Conservation (phyloP, 768 basidiomycete species). For the Hortiboletus campestris region DNA sequence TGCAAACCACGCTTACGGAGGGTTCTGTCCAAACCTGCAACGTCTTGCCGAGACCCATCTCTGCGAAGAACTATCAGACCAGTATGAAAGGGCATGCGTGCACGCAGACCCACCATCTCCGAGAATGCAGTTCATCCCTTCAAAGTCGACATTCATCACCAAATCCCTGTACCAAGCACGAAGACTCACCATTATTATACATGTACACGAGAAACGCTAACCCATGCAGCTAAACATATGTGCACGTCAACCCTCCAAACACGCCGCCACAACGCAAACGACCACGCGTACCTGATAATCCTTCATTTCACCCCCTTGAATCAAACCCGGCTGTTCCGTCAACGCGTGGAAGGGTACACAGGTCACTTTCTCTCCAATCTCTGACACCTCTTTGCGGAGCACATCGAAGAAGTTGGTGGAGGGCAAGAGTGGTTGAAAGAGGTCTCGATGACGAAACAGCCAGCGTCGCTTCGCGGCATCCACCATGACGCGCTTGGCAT, state of each 20-base stretch:
- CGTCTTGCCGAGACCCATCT: conserved; percentile 66
- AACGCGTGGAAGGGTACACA: conserved; percentile 40
- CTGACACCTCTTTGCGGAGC: conserved; percentile 32
- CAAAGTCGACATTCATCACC: not conserved
- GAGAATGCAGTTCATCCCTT: conserved; percentile 68
- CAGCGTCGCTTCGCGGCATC: conserved; percentile 46
- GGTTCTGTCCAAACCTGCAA: conserved; percentile 42
- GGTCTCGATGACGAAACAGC: conserved; percentile 41
- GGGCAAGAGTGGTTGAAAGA: conserved; percentile 50
- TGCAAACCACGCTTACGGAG: not conserved
- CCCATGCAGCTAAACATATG: conserved; percentile 46
- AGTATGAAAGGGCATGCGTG: too few species aligned
- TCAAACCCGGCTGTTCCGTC: conserved; percentile 47
- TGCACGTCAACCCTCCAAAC: not conserved
- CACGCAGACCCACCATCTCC: conserved; percentile 53
- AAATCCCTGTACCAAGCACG: not conserved
- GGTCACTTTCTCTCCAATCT: conserved; percentile 24
- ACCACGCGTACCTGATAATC: conserved; percentile 57
- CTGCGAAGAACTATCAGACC: conserved; percentile 25
- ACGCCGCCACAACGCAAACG: not conserved
- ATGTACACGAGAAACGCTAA: conserved; percentile 64
- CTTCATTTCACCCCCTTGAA: conserved; percentile 62
- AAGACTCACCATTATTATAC: conserved; percentile 58
- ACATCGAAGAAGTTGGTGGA: conserved; percentile 38
- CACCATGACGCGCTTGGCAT: conserved; percentile 35